Base-by-base conservation (phyloP, 768 basidiomycete genomes). In the Tylopilus subfusipes region DNA sequence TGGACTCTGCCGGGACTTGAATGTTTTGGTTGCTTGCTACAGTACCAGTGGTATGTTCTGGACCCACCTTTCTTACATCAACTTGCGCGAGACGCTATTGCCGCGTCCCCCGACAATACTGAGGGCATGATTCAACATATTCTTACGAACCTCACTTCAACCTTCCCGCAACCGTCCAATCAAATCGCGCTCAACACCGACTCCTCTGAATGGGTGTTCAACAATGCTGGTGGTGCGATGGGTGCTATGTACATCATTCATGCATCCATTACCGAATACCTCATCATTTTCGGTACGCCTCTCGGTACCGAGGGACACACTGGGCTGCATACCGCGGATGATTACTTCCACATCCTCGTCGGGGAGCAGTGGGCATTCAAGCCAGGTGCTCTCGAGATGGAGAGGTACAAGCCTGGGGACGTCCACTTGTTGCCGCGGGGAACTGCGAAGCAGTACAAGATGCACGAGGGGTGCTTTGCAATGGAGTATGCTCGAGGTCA, bases 191-290 rank as follows among this genome's bases (percentile, higher is more conserved):
- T 82, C 47, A 78, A 80, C 63, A 48, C 72, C n/a, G 63, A 87
- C 74, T 67, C 80, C 21, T 75, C 76, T 34, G 94, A 98, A 65
- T 98, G 96, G 96, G 82, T 97, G 24, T 90, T 96, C 73, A 98
- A 85, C 77, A 98, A 98, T 63, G 95, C 96, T 1, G 97, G 95
- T 12, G 97, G 97, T 55, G 94, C 94, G 1, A 98, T 96, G 95
- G 94, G 94, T 40, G 87, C 87, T 31, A 98, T 99, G 96, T 97
- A 94, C 70, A 81, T 98, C 73, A 91, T 98, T 59, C 97, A 98
- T 65, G 93, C 96, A 18, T 88, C 85, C 73, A 86, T 99, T 63
- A 98, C 96, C 11, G 97, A 99, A 76, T 99, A 96, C 75, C 82
- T 93, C 61, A 93, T 93, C 69, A 87, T 98, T 62, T 97, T 97